Percentiles rank a stretch among this genome's conserved stretches.
Evolutionary conservation across 1,284 basidiomycete species (phyloP).

Genomic region (Heterobasidion occidentale): DNA sequence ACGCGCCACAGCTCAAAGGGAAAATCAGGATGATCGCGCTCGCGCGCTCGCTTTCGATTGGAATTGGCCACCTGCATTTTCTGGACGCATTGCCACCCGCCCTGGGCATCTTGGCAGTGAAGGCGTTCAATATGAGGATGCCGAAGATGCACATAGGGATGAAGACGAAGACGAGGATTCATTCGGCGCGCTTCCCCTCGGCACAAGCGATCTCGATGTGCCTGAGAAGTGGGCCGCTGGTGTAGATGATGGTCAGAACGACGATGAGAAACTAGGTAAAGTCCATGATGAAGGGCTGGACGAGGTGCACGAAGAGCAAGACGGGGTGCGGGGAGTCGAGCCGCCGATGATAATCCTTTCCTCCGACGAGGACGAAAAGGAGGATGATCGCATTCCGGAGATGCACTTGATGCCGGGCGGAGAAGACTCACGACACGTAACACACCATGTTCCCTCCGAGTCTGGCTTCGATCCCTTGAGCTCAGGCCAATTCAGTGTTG

Average conservation of each 20-base stretch:
- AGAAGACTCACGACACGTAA: background rate
- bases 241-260: slow-evolving; percentile 8
- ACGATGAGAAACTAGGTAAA: slow-evolving; percentile 5
- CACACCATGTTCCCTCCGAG: background rate
- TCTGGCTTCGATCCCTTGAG: background rate
- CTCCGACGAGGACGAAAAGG: background rate
- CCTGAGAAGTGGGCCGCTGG: slow-evolving; percentile 6
- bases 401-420: background rate
- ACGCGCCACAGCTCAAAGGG: no score
- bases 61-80: slow-evolving; percentile 30
- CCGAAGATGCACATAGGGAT: slow-evolving; percentile 11
- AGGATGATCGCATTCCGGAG: background rate
- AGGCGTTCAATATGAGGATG: slow-evolving; percentile 8
- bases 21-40: no score
- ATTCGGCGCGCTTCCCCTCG: slow-evolving; percentile 11
- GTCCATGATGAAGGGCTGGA: background rate
- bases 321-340: background rate
- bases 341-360: background rate
- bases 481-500: background rate
- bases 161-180: slow-evolving; percentile 21
- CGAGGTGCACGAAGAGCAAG: background rate
- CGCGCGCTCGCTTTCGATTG: slow-evolving; percentile 17
- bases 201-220: slow-evolving; percentile 17
- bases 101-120: slow-evolving; percentile 17
- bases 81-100: slow-evolving; percentile 18